A percentile compares a stretch with the other conserved stretches of the same genome.
Evolutionary conservation across 2,329 filamentous ascomycete species (phyloP).

Genomic region (Cladophialophora bantiana): DNA sequence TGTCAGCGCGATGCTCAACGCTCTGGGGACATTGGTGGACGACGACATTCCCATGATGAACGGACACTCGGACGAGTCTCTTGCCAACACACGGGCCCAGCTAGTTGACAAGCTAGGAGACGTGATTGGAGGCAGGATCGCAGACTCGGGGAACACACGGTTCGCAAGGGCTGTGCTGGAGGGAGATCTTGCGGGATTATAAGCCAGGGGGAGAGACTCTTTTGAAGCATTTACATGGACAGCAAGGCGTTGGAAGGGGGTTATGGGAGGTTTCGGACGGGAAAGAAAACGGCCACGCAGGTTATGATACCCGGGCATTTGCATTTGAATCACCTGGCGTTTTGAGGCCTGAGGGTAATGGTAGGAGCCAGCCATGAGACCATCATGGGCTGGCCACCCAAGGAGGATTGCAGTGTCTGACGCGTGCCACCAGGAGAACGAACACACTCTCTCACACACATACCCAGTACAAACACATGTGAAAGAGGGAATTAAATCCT

Average conservation of each 20-base stretch:
- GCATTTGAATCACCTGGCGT: slow-evolving; percentile 13
- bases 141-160: slow-evolving; percentile 50
- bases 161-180: slow-evolving; percentile 50
- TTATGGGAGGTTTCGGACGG: slow-evolving; percentile 1
- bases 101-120: slow-evolving; percentile 56
- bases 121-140: slow-evolving; percentile 51
- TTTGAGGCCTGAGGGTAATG: neutral
- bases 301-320: slow-evolving; percentile 18
- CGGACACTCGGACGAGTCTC: slow-evolving; percentile 47
- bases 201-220: slow-evolving; percentile 1
- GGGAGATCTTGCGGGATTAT: slow-evolving; percentile 27
- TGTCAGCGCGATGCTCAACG: slow-evolving; percentile 62
- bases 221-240: slow-evolving; percentile 7
- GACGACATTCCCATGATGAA: slow-evolving; percentile 52
- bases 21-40: slow-evolving; percentile 62
- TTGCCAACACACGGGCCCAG: slow-evolving; percentile 48
- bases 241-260: slow-evolving; percentile 6
- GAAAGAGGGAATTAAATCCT: neutral
- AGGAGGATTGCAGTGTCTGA: neutral
- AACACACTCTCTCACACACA: too few species aligned
- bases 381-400: neutral
- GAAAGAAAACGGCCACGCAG: slow-evolving; percentile 1
- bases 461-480: neutral
- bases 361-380: neutral
- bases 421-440: neutral